Evolutionary conservation across 176 grass and related monocot species (phyloP).

Genomic region (Aegilops longissima): DNA sequence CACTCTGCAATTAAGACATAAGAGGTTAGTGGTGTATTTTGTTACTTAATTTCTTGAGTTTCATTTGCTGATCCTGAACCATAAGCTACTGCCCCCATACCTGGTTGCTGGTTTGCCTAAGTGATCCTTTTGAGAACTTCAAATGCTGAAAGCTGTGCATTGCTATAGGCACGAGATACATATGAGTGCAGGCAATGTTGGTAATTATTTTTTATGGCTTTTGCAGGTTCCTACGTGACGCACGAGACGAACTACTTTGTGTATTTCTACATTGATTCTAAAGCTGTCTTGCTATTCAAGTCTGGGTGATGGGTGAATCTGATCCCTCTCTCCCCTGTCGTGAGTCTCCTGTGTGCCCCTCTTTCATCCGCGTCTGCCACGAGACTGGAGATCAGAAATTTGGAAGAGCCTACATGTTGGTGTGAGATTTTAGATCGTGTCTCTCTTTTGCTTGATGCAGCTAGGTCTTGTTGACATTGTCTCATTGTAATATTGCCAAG

Average conservation of each 20-base stretch:
- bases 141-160: neutral
- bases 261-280: conserved; percentile 85
- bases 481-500: conserved; percentile 34
- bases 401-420: conserved; percentile 25
- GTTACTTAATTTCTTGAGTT: neutral
- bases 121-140: neutral
- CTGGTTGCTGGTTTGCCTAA: neutral
- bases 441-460: conserved; percentile 29
- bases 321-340: neutral
- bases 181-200: neutral
- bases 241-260: conserved; percentile 85
- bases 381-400: conserved; percentile 20
- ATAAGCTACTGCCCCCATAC: neutral
- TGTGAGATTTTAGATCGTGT: conserved; percentile 37
- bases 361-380: neutral
- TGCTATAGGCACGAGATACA: neutral
- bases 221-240: conserved; percentile 71
- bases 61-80: neutral
- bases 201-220: neutral
- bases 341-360: neutral
- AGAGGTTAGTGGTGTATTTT: neutral
- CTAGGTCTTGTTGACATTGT: conserved; percentile 45
- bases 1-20: neutral
- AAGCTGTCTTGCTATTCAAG: conserved; percentile 83
- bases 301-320: conserved; percentile 52